Evolutionary conservation across 1,284 basidiomycete genomes (phyloP).

Genomic region (Bondarzewia mesenterica): DNA sequence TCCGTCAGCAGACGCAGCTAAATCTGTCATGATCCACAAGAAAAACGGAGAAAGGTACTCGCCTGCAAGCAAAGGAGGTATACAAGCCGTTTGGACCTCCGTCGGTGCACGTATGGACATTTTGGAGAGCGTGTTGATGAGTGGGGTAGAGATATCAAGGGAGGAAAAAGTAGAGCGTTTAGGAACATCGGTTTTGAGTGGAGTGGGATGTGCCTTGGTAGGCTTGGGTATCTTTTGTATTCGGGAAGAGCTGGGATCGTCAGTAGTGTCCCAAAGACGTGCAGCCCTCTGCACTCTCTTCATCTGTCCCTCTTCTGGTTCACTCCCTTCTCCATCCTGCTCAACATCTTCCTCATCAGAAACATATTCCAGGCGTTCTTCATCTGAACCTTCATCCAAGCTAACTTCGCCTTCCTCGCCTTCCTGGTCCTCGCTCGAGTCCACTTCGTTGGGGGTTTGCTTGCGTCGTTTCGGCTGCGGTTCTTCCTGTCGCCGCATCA

Average conservation of each 20-base stretch:
- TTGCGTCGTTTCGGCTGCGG: constrained; percentile 19
- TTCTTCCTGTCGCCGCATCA: constrained; percentile 28
- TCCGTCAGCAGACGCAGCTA: constrained; percentile 12
- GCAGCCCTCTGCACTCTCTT: background rate
- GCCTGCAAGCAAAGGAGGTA: constrained; percentile 82
- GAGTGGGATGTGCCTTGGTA: background rate
- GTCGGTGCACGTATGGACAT: constrained; percentile 89
- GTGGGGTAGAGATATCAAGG: constrained; percentile 67
- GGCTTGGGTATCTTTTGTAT: constrained; percentile 15
- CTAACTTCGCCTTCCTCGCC: constrained; percentile 4
- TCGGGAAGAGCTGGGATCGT: constrained; percentile 16
- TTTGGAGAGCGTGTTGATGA: constrained; percentile 64
- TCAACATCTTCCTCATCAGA: constrained; percentile 1
- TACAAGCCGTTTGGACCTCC: constrained; percentile 84
- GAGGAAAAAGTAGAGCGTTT: constrained; percentile 45
- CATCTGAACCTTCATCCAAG: constrained; percentile 8
- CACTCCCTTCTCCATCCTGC: background rate
- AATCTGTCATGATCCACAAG: background rate
- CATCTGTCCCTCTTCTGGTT: background rate
- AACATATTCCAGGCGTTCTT: background rate
- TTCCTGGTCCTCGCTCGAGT: background rate
- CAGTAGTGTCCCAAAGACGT: background rate
- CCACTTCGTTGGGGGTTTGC: constrained; percentile 5
- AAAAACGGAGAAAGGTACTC: constrained; percentile 18
- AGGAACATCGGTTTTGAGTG: constrained; percentile 5